These are phyloP conservation scores for Sporothrix pallida DNA, from an alignment of 2,329 filamentous ascomycete species.

Conservation along the genomic window DNA sequence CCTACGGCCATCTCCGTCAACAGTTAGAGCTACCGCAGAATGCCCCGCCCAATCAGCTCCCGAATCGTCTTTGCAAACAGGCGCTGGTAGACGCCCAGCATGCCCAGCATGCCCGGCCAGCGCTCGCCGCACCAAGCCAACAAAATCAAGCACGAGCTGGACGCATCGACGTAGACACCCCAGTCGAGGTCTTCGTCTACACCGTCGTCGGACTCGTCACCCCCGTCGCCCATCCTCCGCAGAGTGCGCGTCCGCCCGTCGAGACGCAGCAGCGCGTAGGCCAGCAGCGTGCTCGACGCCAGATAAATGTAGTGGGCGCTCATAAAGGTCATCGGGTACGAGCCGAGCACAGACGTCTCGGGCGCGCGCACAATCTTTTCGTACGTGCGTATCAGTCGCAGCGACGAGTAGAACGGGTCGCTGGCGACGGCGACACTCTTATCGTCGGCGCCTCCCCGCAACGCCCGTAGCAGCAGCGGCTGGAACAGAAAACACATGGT, in stretches of 20 bases:
- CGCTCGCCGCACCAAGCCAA: conserved; percentile 37
- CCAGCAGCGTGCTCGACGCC: conserved; percentile 43
- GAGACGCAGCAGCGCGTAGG: conserved; percentile 43
- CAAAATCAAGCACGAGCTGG: conserved; percentile 34
- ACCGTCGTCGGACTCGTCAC: neutral
- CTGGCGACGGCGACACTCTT: conserved; percentile 38
- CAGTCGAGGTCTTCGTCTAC: conserved; percentile 32
- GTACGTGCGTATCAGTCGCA: conserved; percentile 43
- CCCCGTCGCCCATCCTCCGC: conserved; percentile 31
- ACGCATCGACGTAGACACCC: conserved; percentile 36
- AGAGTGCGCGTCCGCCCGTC: conserved; percentile 41
- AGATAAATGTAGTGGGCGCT: conserved; percentile 45
- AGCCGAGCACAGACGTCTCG: conserved; percentile 41
- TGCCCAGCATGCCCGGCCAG: conserved; percentile 37
- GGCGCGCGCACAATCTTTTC: conserved; percentile 43
- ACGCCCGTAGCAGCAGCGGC: conserved; percentile 40
- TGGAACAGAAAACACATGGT: conserved; percentile 46
- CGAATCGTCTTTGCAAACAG: conserved; percentile 31
- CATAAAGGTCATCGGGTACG: conserved; percentile 44
- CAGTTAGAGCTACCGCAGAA: conserved; percentile 10
- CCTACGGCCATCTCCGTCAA: neutral
- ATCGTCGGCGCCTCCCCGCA: conserved; percentile 7
- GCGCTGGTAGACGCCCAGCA: conserved; percentile 35
- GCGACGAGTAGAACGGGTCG: conserved; percentile 43
- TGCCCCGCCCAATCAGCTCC: conserved; percentile 31